Evolutionary conservation across 164 flowering plant species (phyloP).

Genomic region (Tetracentron sinense): DNA sequence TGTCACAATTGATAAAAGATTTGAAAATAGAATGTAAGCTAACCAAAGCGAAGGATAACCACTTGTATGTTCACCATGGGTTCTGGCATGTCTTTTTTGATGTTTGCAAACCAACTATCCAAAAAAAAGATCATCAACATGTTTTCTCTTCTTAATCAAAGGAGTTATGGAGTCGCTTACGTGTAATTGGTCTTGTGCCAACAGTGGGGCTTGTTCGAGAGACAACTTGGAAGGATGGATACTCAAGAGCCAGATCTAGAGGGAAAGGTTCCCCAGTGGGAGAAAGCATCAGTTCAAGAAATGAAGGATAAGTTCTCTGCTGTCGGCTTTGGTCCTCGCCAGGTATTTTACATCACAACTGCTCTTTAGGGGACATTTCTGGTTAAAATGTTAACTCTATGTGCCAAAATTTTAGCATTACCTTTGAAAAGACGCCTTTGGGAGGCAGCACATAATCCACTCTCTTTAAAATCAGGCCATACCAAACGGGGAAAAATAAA

Average conservation of each 20-base stretch:
- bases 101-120: background rate
- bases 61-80: background rate
- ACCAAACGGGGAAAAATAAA: too few species aligned
- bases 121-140: too few species aligned
- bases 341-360: slow-evolving; percentile 42
- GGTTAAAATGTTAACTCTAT: too few species aligned
- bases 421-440: too few species aligned
- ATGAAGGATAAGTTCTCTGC: slow-evolving; percentile 86
- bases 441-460: too few species aligned
- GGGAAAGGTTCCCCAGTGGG: slow-evolving; percentile 87
- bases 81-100: background rate
- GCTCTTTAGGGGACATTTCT: too few species aligned
- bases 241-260: slow-evolving; percentile 85
- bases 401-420: too few species aligned
- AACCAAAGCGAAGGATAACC: too few species aligned
- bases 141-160: background rate
- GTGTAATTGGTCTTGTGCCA: background rate
- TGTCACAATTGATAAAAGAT: too few species aligned
- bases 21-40: too few species aligned
- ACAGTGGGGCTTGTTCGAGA: slow-evolving; percentile 93
- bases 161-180: background rate
- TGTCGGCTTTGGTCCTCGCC: slow-evolving; percentile 90
- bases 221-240: slow-evolving; percentile 71
- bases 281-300: slow-evolving; percentile 72
- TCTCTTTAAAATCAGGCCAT: too few species aligned